Percentiles rank a stretch among this genome's conserved stretches.
Conservation (phyloP, 176 grass and related monocot species). For the Melocanna baccifera region DNA sequence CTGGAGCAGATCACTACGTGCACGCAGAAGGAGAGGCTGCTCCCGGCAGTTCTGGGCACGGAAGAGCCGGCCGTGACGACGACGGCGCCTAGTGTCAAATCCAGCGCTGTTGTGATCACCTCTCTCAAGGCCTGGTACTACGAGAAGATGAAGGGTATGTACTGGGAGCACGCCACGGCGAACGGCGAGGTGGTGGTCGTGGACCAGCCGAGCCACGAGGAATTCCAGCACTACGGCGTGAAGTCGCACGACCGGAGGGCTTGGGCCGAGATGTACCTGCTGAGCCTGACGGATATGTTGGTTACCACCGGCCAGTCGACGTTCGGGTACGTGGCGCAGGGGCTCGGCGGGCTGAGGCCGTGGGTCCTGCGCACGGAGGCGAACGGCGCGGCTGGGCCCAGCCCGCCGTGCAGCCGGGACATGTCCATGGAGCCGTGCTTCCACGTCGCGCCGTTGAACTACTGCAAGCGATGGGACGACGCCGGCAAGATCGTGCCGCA, state of each 20-base stretch:
- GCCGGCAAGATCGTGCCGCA: slow-evolving; percentile 28
- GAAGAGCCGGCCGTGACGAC: too few relatives aligned
- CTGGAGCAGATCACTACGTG: slow-evolving; percentile 41
- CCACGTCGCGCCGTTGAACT: slow-evolving; percentile 27
- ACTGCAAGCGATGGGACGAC: not conserved
- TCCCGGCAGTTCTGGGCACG: slow-evolving; percentile 14
- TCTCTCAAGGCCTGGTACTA: slow-evolving; percentile 42
- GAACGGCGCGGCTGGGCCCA: not conserved
- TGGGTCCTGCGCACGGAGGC: slow-evolving; percentile 35
- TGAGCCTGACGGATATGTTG: slow-evolving; percentile 55
- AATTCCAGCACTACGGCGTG: slow-evolving; percentile 23
- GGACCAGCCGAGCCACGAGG: slow-evolving; percentile 75
- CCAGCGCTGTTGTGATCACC: slow-evolving; percentile 25
- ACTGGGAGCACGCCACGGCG: slow-evolving; percentile 53
- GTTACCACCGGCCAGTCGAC: slow-evolving; percentile 53
- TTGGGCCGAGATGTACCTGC: slow-evolving; percentile 62
- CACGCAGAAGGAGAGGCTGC: not conserved
- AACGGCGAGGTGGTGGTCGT: slow-evolving; percentile 49
- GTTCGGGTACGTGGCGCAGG: slow-evolving; percentile 70
- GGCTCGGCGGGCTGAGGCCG: slow-evolving; percentile 46
- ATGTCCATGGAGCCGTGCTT: slow-evolving; percentile 59
- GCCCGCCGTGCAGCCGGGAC: slow-evolving; percentile 25
- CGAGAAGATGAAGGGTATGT: slow-evolving; percentile 57
- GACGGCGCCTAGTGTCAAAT: too few relatives aligned
- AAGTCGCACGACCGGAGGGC: slow-evolving; percentile 59